Base-by-base conservation (phyloP, 169 alveolate genomes). In the Plasmodium yoelii region DNA sequence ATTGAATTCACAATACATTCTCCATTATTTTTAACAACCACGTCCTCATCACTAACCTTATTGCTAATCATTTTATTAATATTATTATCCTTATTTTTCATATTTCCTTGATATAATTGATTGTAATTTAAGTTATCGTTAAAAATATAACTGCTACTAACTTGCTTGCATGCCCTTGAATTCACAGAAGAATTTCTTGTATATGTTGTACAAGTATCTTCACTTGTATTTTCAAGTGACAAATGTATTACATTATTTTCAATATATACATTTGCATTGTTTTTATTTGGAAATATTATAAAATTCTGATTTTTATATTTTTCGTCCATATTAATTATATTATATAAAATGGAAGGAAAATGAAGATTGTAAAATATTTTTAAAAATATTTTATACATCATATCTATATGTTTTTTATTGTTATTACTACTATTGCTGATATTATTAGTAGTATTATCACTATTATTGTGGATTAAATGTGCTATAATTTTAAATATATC, bases 211-310 rank as follows among this genome's bases (percentile, higher is more conserved):
- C 68, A 86, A 1, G 91, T 86, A 12, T 86, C 91, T 39, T 86
- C 91, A 51, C 91, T 86, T 1, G 91, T 70, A 51, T 86, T 86
- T 56, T 86, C 91, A 6, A 86, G 39, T 5, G 91, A 86, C 57
- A 86, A 47, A 5, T 86, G 91, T 26, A 86, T 86, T 39, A 86
- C 67, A 15, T 86, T 87, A 39, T 86, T 86, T 68, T 70, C 91
- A 15, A 86, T 46, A 70, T 15, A 70, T 7, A 86, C 86, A 24
- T 86, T 86, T 5, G 87, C 42, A 53, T 86, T 59, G 8, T 57
- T 72, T 34, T 70, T 47, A 47, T 86, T 86, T 57, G 91, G 19
- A 7, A 34, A 34, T 61, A 44, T n/a, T 8, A 86, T 68, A 39
- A 86, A 86, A 13, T 69, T 70, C 28, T 57, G 69, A 39, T 72